Evolutionary conservation across 768 basidiomycete genomes (phyloP).

Genomic region (Termitomyces sp.): DNA sequence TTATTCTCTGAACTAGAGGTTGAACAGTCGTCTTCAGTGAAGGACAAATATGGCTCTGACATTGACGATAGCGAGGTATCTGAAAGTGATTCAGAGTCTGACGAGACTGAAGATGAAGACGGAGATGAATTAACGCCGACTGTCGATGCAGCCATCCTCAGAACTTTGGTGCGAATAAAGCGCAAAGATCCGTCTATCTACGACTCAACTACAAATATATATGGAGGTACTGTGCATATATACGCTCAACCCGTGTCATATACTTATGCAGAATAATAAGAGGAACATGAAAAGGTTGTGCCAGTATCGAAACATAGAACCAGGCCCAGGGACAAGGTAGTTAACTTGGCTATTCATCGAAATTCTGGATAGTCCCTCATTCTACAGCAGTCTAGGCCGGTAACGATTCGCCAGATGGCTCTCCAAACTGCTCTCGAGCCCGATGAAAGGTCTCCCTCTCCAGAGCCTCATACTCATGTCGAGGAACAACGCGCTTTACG

Average conservation of each 20-base stretch:
- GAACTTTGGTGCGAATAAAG: constrained; percentile 84
- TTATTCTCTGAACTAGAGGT: constrained; percentile 1
- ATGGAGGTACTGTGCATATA: constrained; percentile 57
- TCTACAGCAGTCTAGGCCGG: constrained; percentile 53
- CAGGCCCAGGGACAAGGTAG: constrained; percentile 50
- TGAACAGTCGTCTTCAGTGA: constrained; percentile 46
- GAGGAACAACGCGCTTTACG: constrained; percentile 77
- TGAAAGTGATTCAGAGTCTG: constrained; percentile 66
- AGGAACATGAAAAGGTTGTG: constrained; percentile 60
- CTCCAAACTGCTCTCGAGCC: constrained; percentile 58
- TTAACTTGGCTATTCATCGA: not conserved
- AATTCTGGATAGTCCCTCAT: not conserved
- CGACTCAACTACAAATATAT: constrained; percentile 62
- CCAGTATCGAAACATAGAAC: constrained; percentile 25
- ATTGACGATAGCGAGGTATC: constrained; percentile 48
- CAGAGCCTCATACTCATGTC: constrained; percentile 51
- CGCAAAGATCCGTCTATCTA: constrained; percentile 86
- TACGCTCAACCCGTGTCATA: not conserved
- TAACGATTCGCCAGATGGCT: constrained; percentile 73
- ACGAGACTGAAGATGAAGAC: constrained; percentile 89
- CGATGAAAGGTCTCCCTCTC: constrained; percentile 58
- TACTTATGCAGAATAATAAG: constrained; percentile 30
- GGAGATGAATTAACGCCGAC: constrained; percentile 93
- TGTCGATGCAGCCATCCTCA: constrained; percentile 90
- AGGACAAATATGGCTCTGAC: constrained; percentile 86